These are phyloP conservation scores for Crucibulum laeve DNA, from an alignment of 768 basidiomycete genomes.

Conservation along the genomic window DNA sequence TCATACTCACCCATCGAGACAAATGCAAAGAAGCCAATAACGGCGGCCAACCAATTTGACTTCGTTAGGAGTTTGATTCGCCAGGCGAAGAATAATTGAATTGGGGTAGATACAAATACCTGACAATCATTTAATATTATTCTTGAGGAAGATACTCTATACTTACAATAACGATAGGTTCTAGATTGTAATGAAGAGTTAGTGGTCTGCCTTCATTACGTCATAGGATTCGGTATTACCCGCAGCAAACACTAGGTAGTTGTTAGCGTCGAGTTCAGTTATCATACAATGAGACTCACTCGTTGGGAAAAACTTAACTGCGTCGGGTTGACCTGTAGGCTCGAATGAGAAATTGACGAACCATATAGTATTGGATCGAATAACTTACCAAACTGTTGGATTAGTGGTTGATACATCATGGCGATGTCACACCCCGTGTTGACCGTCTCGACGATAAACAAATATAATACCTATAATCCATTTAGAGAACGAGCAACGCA, in stretches of 20 bases:
- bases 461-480: slow-evolving; percentile 28
- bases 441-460: slow-evolving; percentile 36
- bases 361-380: background rate
- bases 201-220: background rate
- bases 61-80: slow-evolving; percentile 37
- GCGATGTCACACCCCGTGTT: slow-evolving; percentile 41
- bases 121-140: slow-evolving; percentile 5
- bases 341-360: background rate
- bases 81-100: slow-evolving; percentile 44
- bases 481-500: background rate
- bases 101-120: slow-evolving; percentile 41
- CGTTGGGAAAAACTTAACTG: slow-evolving; percentile 29
- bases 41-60: slow-evolving; percentile 24
- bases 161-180: slow-evolving; percentile 28
- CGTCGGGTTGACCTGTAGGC: slow-evolving; percentile 24
- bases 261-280: background rate
- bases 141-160: slow-evolving; percentile 2
- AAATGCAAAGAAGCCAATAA: slow-evolving; percentile 28
- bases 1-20: slow-evolving; percentile 26
- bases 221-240: slow-evolving; percentile 6
- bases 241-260: slow-evolving; percentile 14
- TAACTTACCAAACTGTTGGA: slow-evolving; percentile 31
- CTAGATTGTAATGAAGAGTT: slow-evolving; percentile 12
- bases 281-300: slow-evolving; percentile 13
- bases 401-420: slow-evolving; percentile 44